Evolutionary conservation across 164 flowering plant genomes (phyloP).

Genomic region (Kalanchoe fedtschenkoi): DNA sequence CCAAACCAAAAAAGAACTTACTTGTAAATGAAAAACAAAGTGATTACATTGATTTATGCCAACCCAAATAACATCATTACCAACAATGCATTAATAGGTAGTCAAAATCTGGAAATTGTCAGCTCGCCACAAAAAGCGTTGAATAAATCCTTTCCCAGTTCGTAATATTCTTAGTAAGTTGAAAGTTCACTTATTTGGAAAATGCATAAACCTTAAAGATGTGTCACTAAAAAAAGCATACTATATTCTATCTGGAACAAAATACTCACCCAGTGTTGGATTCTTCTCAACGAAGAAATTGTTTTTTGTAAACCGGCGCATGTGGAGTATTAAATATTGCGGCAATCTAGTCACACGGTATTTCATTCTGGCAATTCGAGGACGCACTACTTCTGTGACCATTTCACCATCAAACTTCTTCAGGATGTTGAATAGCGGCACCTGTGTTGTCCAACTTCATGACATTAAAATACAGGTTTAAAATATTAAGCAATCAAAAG

Average conservation of each 20-base stretch:
- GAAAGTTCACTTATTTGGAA: neutral
- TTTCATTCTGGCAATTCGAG: conserved; percentile 85
- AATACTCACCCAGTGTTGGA: conserved; percentile 82
- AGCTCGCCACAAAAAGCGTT: neutral
- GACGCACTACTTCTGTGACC: conserved; percentile 91
- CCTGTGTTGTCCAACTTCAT: conserved; percentile 26
- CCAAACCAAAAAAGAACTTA: too few species aligned
- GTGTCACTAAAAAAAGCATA: neutral
- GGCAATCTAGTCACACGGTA: conserved; percentile 87
- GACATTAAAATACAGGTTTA: conserved; percentile 1
- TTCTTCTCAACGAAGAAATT: conserved; percentile 92
- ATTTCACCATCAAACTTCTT: conserved; percentile 95
- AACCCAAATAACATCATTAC: neutral
- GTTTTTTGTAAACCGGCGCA: conserved; percentile 95
- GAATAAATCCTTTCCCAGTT: neutral
- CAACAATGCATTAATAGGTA: neutral
- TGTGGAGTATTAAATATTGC: conserved; percentile 80
- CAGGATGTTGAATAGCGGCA: conserved; percentile 82
- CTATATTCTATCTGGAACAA: neutral
- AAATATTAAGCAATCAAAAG: neutral
- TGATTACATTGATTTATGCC: neutral
- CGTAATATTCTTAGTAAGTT: neutral
- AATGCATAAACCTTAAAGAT: neutral
- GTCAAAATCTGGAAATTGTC: neutral
- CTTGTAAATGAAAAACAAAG: neutral